Percentiles rank a stretch among this genome's conserved stretches.
phyloP scores from a whole-genome alignment of 2,329 filamentous ascomycete species.

The Ceratocystiopsis sp. region DNA sequence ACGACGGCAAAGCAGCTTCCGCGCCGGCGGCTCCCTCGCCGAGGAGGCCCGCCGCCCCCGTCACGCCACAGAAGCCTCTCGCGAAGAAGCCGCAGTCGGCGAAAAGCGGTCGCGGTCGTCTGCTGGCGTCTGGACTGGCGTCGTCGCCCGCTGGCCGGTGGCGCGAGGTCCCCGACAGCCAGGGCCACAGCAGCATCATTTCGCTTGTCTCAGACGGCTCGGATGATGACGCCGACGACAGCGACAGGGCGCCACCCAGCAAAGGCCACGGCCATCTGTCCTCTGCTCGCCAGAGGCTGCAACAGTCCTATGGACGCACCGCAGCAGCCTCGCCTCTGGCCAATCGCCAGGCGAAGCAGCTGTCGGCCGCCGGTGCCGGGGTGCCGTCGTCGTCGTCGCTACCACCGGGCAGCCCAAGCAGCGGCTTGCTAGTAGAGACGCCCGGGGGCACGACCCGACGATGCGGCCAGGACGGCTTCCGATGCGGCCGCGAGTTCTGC shows the following conservation, averaged over 20 bases:
- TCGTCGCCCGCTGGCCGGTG: not conserved
- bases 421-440: slow-evolving; percentile 21
- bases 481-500: slow-evolving; percentile 41
- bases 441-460: slow-evolving; percentile 31
- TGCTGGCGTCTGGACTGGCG: too few species aligned
- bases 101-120: too few species aligned
- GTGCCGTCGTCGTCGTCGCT: slow-evolving; percentile 6
- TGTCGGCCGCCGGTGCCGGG: not conserved
- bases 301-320: slow-evolving; percentile 5
- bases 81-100: not conserved
- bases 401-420: not conserved
- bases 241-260: slow-evolving; percentile 6
- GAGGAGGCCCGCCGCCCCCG: not conserved
- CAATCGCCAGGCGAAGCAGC: not conserved
- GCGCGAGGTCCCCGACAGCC: slow-evolving; percentile 2
- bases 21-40: too few species aligned
- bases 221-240: slow-evolving; percentile 15
- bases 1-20: too few species aligned
- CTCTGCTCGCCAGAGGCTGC: not conserved
- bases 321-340: slow-evolving; percentile 4
- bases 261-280: slow-evolving; percentile 1
- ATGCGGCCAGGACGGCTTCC: slow-evolving; percentile 39
- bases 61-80: not conserved
- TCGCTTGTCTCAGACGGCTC: slow-evolving; percentile 23
- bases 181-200: slow-evolving; percentile 17